phyloP scores from a whole-genome alignment of 495 filamentous ascomycete genomes.

The Penicillium turbatum region DNA sequence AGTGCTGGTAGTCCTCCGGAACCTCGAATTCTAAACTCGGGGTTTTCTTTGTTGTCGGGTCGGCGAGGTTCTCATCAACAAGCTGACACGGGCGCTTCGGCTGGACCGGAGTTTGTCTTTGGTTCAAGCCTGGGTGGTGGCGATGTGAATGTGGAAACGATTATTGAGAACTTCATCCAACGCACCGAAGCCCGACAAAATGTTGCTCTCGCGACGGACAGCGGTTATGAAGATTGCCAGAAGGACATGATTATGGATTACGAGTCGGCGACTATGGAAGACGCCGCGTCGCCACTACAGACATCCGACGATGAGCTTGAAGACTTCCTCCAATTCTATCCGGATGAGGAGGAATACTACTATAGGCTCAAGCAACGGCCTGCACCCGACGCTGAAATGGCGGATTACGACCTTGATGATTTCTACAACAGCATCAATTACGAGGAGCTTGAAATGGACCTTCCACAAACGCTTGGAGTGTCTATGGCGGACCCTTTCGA shows the following conservation, averaged over 20 bases:
- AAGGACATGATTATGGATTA: constrained; percentile 31
- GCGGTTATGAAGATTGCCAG: constrained; percentile 13
- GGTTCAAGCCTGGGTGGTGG: constrained; percentile 4
- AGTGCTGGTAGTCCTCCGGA: background rate
- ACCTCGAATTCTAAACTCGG: constrained; percentile 5
- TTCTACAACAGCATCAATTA: constrained; percentile 30
- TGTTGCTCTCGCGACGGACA: constrained; percentile 23
- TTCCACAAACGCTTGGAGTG: constrained; percentile 4
- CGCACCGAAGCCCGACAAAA: constrained; percentile 12
- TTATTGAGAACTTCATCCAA: constrained; percentile 22
- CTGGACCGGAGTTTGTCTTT: constrained; percentile 13
- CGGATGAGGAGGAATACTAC: constrained; percentile 27
- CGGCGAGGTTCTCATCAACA: constrained; percentile 14
- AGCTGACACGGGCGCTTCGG: constrained; percentile 22
- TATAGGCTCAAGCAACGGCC: constrained; percentile 9
- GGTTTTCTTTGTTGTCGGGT: constrained; percentile 3
- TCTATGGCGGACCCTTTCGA: constrained; percentile 3
- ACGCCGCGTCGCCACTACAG: constrained; percentile 12
- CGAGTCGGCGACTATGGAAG: constrained; percentile 19
- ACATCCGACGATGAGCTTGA: constrained; percentile 28
- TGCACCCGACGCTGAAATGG: constrained; percentile 8
- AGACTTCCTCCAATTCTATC: constrained; percentile 38
- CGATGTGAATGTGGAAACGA: constrained; percentile 19
- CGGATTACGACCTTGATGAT: constrained; percentile 34
- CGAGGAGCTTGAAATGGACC: constrained; percentile 16